These are phyloP conservation scores for Craspedostauros australis DNA, from an alignment of 108 stramenopile genomes.

Conservation along the genomic window DNA sequence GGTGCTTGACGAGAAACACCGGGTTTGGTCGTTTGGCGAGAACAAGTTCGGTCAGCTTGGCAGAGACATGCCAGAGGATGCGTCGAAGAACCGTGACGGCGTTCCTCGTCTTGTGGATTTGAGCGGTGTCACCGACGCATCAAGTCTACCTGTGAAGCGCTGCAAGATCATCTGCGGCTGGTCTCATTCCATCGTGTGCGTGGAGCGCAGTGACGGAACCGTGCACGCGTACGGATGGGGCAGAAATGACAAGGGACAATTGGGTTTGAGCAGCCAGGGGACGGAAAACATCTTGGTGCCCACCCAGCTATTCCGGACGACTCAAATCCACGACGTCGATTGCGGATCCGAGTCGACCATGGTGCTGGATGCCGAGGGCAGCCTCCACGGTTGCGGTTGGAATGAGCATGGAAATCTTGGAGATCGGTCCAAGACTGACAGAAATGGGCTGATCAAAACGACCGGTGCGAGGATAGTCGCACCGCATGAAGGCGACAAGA, in stretches of 20 bases:
- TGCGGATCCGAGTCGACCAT: slow-evolving; percentile 77
- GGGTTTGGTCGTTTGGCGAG: slow-evolving; percentile 77
- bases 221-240: slow-evolving; percentile 62
- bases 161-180: slow-evolving; percentile 35
- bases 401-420: too few relatives aligned
- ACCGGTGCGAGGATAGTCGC: too few relatives aligned
- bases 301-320: slow-evolving; percentile 9
- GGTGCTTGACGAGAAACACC: slow-evolving; percentile 54
- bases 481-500: too few relatives aligned
- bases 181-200: slow-evolving; percentile 62
- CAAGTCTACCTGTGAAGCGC: too few relatives aligned
- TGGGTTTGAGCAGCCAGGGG: slow-evolving; percentile 21
- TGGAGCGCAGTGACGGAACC: slow-evolving; percentile 12
- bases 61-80: slow-evolving; percentile 11
- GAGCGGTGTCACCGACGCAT: too few relatives aligned
- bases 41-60: slow-evolving; percentile 83
- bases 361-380: slow-evolving; percentile 31
- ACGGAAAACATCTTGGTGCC: slow-evolving; percentile 4
- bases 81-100: not conserved
- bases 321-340: slow-evolving; percentile 18
- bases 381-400: slow-evolving; percentile 64
- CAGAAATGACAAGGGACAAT: slow-evolving; percentile 44
- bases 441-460: too few relatives aligned
- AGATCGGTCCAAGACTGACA: too few relatives aligned
- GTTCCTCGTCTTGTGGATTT: not conserved